Conservation (phyloP, 345 rosid species). For the Syzygium aromaticum region DNA sequence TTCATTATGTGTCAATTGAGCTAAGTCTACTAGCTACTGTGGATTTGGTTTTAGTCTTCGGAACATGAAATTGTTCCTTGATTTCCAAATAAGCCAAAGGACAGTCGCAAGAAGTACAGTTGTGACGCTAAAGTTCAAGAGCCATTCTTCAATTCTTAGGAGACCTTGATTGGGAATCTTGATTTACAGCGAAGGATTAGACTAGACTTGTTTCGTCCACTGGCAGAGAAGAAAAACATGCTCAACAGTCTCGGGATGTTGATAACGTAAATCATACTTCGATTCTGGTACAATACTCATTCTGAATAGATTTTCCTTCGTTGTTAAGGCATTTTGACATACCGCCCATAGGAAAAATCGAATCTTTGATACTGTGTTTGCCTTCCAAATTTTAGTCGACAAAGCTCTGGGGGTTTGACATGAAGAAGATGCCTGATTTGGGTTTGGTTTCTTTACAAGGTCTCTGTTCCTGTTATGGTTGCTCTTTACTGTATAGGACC, state of each 20-base stretch:
- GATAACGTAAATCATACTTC: not conserved
- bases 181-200: not conserved
- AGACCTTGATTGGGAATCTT: not conserved
- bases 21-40: not conserved
- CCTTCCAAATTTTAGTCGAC: not conserved
- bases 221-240: not conserved
- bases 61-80: not conserved
- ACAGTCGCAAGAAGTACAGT: not conserved
- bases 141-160: not conserved
- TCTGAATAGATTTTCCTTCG: not conserved
- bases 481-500: not conserved
- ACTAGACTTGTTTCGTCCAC: not conserved
- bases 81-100: not conserved
- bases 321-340: not conserved
- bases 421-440: not conserved
- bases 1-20: not conserved
- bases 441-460: not conserved
- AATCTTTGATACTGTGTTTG: not conserved
- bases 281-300: not conserved
- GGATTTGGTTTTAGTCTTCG: not conserved
- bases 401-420: not conserved
- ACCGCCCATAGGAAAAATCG: not conserved
- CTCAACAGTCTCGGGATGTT: not conserved
- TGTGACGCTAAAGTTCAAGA: not conserved
- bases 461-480: not conserved